phyloP scores from a whole-genome alignment of 176 grass and related monocot species.

The Leersia perrieri region DNA sequence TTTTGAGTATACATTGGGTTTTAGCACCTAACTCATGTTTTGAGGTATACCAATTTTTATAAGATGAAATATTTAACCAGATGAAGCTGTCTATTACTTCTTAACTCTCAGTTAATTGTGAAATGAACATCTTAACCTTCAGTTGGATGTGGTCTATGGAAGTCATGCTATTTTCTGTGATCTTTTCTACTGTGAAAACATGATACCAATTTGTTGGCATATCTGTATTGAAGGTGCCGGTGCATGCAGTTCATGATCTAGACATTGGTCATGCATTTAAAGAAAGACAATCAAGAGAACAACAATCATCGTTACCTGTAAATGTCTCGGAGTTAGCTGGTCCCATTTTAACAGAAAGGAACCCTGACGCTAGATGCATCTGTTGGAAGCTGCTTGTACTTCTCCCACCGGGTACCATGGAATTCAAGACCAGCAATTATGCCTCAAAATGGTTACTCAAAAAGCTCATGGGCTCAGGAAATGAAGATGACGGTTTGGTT shows the following conservation, averaged over 20 bases:
- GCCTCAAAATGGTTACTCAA: constrained; percentile 75
- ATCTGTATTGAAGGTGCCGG: constrained; percentile 53
- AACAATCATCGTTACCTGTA: constrained; percentile 64
- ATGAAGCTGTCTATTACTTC: neutral
- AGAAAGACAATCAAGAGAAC: constrained; percentile 54
- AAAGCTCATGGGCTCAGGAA: constrained; percentile 67
- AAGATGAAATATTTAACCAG: neutral
- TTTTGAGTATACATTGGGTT: neutral
- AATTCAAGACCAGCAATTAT: constrained; percentile 24
- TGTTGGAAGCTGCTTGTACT: constrained; percentile 86
- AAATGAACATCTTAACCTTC: neutral
- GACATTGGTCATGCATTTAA: constrained; percentile 59
- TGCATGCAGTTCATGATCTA: constrained; percentile 39
- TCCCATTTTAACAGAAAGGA: constrained; percentile 73
- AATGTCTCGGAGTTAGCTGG: constrained; percentile 67
- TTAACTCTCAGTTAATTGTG: neutral
- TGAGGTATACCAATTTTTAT: neutral
- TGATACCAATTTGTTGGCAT: constrained; percentile 29
- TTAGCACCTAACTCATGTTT: neutral
- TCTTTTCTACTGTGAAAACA: neutral
- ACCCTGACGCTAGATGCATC: constrained; percentile 67
- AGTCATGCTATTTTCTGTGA: constrained; percentile 20
- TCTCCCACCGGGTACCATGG: constrained; percentile 39
- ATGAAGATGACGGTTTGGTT: constrained; percentile 35
- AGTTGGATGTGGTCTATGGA: neutral